Evolutionary conservation across 768 basidiomycete genomes (phyloP).

Genomic region (Panaeolus papilionaceus): DNA sequence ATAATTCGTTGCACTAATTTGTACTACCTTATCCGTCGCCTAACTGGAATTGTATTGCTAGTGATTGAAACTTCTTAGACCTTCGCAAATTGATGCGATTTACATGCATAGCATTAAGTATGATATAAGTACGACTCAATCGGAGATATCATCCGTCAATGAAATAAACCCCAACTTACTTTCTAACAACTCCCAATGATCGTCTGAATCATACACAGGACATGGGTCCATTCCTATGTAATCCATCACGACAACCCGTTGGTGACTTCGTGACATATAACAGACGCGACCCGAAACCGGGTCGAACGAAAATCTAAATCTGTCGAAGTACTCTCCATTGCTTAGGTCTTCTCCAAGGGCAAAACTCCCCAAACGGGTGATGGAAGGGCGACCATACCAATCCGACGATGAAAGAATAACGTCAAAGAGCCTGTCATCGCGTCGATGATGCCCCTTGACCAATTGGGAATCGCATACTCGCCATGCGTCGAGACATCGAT

Average conservation of each 20-base stretch:
- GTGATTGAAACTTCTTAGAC: too few species aligned
- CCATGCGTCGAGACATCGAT: background rate
- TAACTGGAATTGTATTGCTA: background rate
- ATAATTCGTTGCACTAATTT: background rate
- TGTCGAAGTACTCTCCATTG: background rate
- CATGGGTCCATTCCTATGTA: background rate
- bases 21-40: background rate
- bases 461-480: background rate
- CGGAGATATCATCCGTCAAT: background rate
- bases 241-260: background rate
- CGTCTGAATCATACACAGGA: background rate
- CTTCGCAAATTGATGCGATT: too few species aligned
- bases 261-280: background rate
- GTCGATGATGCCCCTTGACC: background rate
- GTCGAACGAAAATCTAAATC: constrained; percentile 10
- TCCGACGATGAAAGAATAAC: background rate
- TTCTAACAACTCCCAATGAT: background rate
- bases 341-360: background rate
- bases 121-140: too few species aligned
- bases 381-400: background rate
- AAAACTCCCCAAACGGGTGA: background rate
- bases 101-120: too few species aligned
- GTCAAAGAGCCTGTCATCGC: background rate
- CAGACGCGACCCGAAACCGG: background rate
- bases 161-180: background rate